Evolutionary conservation across 176 grass and related monocot species (phyloP), one percentile per base, ranked within the genome.

Genomic region (Oryza meridionalis): DNA sequence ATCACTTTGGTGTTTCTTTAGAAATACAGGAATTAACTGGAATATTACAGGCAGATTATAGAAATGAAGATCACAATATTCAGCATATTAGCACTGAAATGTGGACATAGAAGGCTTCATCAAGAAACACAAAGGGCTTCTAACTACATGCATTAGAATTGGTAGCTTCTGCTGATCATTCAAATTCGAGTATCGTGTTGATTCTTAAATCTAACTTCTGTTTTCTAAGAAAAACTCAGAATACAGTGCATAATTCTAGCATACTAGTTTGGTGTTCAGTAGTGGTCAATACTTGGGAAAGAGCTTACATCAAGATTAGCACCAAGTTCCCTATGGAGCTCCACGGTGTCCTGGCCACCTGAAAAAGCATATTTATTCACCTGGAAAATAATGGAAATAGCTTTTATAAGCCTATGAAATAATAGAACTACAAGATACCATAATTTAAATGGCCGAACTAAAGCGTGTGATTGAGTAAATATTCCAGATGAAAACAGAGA

Each of bases 361-460:
- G 96, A 98, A 85, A 98, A 95, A 59, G 91, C 93, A 88, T 95
- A 94, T 69, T 72, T 98, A 76, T 94, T 95, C 61, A 98, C 91
- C 96, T 98, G 71, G 7, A 85, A 47, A 83, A 76, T 3, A 3
- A 55, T 45, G 77, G 51, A 84, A 76, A 66, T 67, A 83, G 14
- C 72, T 65, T 76, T 42, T 42, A 16, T 78, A 73, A 66, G 11
- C 7, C 5, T 25, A 81, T 55, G 11, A 93, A 45, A 22, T 42
- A 49, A 67, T 10, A 75, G 43, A 72, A 65, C 21, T 21, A 42
- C 14, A 31, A 66, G 46, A 29, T 81, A 12, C 22, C 12, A 70
- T 15, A 73, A 80, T 11, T 38, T 65, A 19, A 72, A 70, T 70
- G 35, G 13, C 1, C 27, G 1, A 61, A 73, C 10, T 27, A 62